A percentile compares a stretch with the other conserved stretches of the same genome.
Evolutionary conservation across 768 basidiomycete species (phyloP).

Genomic region (Exsudoporus frostii): DNA sequence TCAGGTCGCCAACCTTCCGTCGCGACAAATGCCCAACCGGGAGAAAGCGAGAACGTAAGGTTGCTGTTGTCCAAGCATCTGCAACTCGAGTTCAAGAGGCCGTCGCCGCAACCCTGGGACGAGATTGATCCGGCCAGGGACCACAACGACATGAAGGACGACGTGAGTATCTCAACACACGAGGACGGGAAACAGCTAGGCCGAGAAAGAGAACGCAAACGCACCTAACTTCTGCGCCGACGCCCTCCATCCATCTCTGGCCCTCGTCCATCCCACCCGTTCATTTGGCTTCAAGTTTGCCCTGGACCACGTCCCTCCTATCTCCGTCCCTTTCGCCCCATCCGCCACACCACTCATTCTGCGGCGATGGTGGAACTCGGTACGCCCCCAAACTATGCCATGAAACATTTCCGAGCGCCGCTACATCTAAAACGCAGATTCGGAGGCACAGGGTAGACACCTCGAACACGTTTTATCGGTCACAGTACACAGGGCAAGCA

Average conservation of each 20-base stretch:
- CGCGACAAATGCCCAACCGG: conserved; percentile 71
- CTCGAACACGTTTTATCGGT: no score
- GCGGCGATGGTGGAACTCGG: no score
- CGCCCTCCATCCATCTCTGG: conserved; percentile 14
- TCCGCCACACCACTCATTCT: no score
- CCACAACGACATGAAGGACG: conserved; percentile 34
- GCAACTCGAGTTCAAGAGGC: conserved; percentile 45
- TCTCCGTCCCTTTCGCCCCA: background rate
- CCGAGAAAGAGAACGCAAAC: background rate
- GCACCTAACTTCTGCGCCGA: conserved; percentile 10
- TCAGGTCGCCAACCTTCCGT: conserved; percentile 79
- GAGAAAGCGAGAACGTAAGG: conserved; percentile 73
- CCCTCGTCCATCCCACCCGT: conserved; percentile 10
- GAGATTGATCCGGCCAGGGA: conserved; percentile 47
- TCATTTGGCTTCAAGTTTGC: conserved; percentile 8
- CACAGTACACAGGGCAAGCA: no score
- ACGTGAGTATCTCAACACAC: background rate
- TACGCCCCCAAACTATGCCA: no score
- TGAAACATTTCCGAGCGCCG: no score
- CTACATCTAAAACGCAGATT: no score
- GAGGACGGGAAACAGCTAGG: background rate
- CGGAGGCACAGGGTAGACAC: no score
- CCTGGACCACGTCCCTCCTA: conserved; percentile 15
- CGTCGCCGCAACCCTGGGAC: conserved; percentile 70
- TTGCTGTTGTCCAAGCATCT: conserved; percentile 64